phyloP scores from a whole-genome alignment of 805 yeast species.

The Cyberlindnera samutprakarnensis region DNA sequence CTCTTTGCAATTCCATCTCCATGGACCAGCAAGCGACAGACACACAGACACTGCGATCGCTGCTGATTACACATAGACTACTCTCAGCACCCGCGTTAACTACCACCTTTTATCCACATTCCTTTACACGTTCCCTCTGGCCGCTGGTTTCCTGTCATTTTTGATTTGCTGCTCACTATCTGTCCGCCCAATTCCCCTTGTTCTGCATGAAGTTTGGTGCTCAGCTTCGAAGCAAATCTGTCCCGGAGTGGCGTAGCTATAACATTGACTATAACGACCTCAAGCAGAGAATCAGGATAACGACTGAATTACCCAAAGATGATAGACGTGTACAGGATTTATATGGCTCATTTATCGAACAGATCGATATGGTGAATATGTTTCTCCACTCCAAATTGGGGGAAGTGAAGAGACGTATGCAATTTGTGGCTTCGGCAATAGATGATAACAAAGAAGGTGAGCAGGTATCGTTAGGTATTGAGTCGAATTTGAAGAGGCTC shows the following conservation, averaged over 20 bases:
- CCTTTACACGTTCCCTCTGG: too few relatives aligned
- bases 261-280: conserved; percentile 79
- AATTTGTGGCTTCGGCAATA: conserved; percentile 30
- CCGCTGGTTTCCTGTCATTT: too few relatives aligned
- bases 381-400: conserved; percentile 64
- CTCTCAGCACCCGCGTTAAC: too few relatives aligned
- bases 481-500: conserved; percentile 32
- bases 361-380: conserved; percentile 49
- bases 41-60: too few relatives aligned
- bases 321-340: conserved; percentile 24
- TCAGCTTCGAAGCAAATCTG: conserved; percentile 64
- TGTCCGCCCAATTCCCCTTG: background rate
- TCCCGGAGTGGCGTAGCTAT: conserved; percentile 82
- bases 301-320: conserved; percentile 33
- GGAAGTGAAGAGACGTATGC: conserved; percentile 51
- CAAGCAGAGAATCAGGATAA: conserved; percentile 55
- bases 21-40: too few relatives aligned
- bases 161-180: too few relatives aligned
- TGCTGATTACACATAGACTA: too few relatives aligned
- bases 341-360: conserved; percentile 40
- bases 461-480: conserved; percentile 14
- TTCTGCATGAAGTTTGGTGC: conserved; percentile 76
- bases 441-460: conserved; percentile 13
- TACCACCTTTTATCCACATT: too few relatives aligned
- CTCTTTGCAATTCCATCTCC: too few relatives aligned